A percentile compares a stretch with the other conserved stretches of the same genome.
These are phyloP conservation scores for Vitis vinifera DNA, from an alignment of 164 flowering plant genomes.

Conservation along the genomic window DNA sequence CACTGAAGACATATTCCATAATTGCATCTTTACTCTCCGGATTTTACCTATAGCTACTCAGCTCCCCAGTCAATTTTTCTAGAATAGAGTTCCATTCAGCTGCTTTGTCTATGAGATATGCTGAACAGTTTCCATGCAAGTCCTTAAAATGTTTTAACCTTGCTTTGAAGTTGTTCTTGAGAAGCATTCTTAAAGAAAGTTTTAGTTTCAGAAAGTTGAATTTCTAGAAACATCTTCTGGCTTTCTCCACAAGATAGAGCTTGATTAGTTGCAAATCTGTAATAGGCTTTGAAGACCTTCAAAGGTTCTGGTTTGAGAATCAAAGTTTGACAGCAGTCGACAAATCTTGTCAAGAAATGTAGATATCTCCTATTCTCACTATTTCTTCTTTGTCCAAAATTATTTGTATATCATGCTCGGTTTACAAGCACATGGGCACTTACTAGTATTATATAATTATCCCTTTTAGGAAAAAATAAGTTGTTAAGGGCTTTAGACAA, in stretches of 20 bases:
- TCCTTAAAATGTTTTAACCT: conserved; percentile 47
- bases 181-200: conserved; percentile 38
- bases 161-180: conserved; percentile 42
- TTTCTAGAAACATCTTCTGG: conserved; percentile 50
- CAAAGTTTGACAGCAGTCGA: conserved; percentile 38
- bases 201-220: conserved; percentile 45
- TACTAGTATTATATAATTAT: too few species aligned
- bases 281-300: conserved; percentile 42
- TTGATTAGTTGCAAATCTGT: conserved; percentile 48
- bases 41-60: conserved; percentile 22
- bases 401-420: too few species aligned
- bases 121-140: conserved; percentile 47
- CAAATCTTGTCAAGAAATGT: conserved; percentile 41
- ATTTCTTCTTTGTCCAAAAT: conserved; percentile 25
- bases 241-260: conserved; percentile 67
- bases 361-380: conserved; percentile 57
- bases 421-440: too few species aligned
- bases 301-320: conserved; percentile 44
- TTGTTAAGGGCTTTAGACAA: too few species aligned
- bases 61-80: conserved; percentile 33
- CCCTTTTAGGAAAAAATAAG: too few species aligned
- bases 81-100: conserved; percentile 40
- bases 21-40: conserved; percentile 50
- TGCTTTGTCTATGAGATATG: conserved; percentile 47
- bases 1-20: conserved; percentile 97